Evolutionary conservation across 768 basidiomycete genomes (phyloP).

Genomic region (Agaricus subrufescens): DNA sequence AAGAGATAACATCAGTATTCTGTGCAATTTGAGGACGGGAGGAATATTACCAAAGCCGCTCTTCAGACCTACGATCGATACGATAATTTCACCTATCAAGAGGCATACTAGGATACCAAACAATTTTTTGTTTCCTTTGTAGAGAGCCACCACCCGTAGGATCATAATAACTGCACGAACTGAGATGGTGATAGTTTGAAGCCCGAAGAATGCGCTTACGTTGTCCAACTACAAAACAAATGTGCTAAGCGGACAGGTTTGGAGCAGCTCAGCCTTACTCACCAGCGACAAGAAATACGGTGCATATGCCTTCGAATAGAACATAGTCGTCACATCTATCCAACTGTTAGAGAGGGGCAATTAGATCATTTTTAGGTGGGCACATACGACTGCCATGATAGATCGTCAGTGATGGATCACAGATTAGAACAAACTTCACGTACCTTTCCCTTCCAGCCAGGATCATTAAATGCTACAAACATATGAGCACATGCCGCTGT

Average conservation of each 20-base stretch:
- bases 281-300: slow-evolving; percentile 19
- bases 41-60: slow-evolving; percentile 20
- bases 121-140: slow-evolving; percentile 16
- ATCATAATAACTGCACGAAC: slow-evolving; percentile 24
- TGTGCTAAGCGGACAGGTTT: too few relatives aligned
- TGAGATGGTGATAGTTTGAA: not conserved
- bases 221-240: not conserved
- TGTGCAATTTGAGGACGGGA: not conserved
- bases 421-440: not conserved
- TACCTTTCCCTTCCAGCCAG: slow-evolving; percentile 18
- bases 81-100: slow-evolving; percentile 19
- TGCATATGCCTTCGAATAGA: slow-evolving; percentile 23
- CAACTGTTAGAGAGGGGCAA: not conserved
- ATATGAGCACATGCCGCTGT: not conserved
- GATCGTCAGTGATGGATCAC: not conserved
- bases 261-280: not conserved
- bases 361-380: not conserved
- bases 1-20: not conserved
- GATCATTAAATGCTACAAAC: slow-evolving; percentile 19
- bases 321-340: slow-evolving; percentile 20
- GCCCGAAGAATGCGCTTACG: slow-evolving; percentile 10
- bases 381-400: not conserved
- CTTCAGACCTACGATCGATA: slow-evolving; percentile 18
- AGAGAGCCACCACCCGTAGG: slow-evolving; percentile 26
- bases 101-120: slow-evolving; percentile 16